A percentile compares a stretch with the other conserved stretches of the same genome.
Evolutionary conservation across 306 rosid genomes (phyloP).

Genomic region (Rubus parviflorus): DNA sequence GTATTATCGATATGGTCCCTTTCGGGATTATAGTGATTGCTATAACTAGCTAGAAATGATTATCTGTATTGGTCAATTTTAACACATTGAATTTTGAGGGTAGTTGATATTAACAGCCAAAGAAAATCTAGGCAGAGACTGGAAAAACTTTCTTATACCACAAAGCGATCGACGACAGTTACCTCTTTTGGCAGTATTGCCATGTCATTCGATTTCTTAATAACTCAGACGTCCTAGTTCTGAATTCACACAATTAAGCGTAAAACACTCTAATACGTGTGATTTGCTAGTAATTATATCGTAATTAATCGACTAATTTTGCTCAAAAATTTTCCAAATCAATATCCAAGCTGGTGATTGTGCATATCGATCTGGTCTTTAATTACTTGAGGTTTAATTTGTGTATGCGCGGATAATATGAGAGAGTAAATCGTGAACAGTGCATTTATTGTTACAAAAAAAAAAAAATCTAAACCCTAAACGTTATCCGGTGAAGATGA

Average conservation of each 20-base stretch:
- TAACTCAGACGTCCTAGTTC: too few species aligned
- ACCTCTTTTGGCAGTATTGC: neutral
- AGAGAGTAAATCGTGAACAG: too few species aligned
- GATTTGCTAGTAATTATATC: too few species aligned
- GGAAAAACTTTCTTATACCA: neutral
- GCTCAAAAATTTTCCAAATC: too few species aligned
- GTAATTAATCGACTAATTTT: too few species aligned
- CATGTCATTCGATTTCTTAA: neutral
- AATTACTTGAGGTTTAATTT: too few species aligned
- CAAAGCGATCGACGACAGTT: neutral
- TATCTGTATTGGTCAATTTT: neutral
- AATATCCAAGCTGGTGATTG: too few species aligned
- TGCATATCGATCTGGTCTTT: too few species aligned
- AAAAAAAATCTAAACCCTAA: neutral
- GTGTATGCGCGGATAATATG: too few species aligned
- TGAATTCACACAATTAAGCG: too few species aligned
- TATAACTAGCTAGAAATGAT: slow-evolving; percentile 23
- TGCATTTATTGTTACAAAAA: too few species aligned
- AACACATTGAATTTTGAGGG: neutral
- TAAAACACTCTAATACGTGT: too few species aligned
- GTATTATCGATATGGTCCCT: slow-evolving; percentile 3
- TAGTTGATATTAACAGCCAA: neutral
- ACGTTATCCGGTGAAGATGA: neutral
- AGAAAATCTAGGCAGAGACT: neutral
- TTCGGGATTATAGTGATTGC: neutral